A percentile compares a stretch with the other conserved stretches of the same genome.
These are phyloP conservation scores for Penicillium riverlandense DNA, from an alignment of 495 filamentous ascomycete genomes.

Conservation along the genomic window DNA sequence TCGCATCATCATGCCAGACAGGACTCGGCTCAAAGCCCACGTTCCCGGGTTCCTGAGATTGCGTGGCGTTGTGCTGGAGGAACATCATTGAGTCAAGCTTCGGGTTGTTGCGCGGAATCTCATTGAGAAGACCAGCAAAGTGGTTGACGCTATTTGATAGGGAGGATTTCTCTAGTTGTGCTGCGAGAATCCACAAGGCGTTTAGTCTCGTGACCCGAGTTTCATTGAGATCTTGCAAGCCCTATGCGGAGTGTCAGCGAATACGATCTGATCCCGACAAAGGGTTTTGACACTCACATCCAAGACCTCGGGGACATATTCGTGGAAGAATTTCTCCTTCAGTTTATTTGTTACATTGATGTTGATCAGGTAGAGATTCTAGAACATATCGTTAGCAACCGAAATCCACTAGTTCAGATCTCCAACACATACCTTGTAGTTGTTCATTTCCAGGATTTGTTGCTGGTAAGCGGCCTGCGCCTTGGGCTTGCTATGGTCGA, in stretches of 20 bases:
- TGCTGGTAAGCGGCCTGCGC: constrained; percentile 85
- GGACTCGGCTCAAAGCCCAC: constrained; percentile 90
- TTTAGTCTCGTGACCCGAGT: constrained; percentile 79
- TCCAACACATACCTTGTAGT: constrained; percentile 59
- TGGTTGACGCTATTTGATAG: constrained; percentile 64
- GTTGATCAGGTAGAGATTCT: constrained; percentile 91
- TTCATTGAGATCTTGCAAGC: constrained; percentile 84
- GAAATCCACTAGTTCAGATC: neutral
- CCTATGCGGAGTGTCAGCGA: constrained; percentile 30
- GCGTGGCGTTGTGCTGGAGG: constrained; percentile 76
- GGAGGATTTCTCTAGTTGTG: constrained; percentile 67
- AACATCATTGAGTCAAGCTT: constrained; percentile 96
- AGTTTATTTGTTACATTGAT: constrained; percentile 96
- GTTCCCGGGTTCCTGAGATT: constrained; percentile 74
- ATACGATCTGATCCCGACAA: neutral
- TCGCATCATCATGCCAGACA: constrained; percentile 91
- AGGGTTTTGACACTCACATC: constrained; percentile 52
- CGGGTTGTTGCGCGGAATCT: constrained; percentile 85
- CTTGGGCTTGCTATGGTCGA: constrained; percentile 76
- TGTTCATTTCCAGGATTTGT: constrained; percentile 88
- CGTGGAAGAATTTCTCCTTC: constrained; percentile 93
- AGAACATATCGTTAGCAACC: constrained; percentile 10
- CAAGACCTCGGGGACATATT: constrained; percentile 89
- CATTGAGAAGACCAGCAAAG: constrained; percentile 60
- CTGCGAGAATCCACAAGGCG: constrained; percentile 71